phyloP scores from a whole-genome alignment of 83 land plant genomes.

The Thuja plicata region DNA sequence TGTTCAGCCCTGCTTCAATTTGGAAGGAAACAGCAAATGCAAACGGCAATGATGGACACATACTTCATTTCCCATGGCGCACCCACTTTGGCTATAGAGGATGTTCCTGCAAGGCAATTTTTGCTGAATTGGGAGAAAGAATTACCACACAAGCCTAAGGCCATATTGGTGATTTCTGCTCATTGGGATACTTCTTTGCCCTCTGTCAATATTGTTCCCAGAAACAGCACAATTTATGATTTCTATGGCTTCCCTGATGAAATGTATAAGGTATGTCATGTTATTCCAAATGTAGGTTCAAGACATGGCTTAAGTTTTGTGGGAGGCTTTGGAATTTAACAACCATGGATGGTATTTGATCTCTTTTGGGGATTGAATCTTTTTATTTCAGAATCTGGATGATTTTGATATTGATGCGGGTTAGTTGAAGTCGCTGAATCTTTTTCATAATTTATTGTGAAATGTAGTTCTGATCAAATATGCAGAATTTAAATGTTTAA shows the following conservation, averaged over 20 bases:
- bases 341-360: background rate
- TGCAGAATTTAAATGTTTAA: background rate
- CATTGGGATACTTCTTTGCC: conserved; percentile 74
- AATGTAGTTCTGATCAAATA: background rate
- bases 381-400: background rate
- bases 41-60: conserved; percentile 27
- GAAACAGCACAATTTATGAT: conserved; percentile 57
- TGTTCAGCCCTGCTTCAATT: background rate
- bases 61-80: conserved; percentile 70
- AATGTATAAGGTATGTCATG: conserved; percentile 55
- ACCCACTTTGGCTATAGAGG: conserved; percentile 51
- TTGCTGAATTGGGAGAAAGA: conserved; percentile 30
- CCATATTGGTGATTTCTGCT: conserved; percentile 57
- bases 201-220: conserved; percentile 36
- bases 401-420: background rate
- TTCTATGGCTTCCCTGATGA: conserved; percentile 63
- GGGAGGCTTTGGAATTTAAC: background rate
- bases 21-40: background rate
- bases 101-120: conserved; percentile 46
- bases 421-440: background rate
- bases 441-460: background rate
- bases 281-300: background rate
- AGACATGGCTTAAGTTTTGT: background rate
- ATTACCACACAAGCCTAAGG: conserved; percentile 30
- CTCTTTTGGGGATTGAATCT: background rate